Base-by-base conservation (phyloP, 2,329 filamentous ascomycete genomes). In the Neopestalotiopsis rosae region DNA sequence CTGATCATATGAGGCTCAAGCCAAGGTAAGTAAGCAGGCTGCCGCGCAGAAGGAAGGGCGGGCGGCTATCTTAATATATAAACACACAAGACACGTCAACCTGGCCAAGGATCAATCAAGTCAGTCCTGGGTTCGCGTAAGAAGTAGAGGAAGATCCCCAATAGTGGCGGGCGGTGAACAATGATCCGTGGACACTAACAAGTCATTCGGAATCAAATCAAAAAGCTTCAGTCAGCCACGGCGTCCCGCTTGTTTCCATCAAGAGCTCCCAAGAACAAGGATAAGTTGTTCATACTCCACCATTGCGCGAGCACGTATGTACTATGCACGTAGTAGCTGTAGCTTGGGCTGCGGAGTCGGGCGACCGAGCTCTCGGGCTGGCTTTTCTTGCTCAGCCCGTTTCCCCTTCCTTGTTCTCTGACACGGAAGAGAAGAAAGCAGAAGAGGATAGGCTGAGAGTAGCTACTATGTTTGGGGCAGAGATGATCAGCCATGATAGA, bases 1-100 rank as follows among this genome's bases (percentile, higher is more conserved):
- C n/a, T 52, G n/a, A 52, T 52, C 17, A 52, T 52, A 52, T 52
- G 45, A 52, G 45, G 45, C 45, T 52, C 45, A 52, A 52, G 45
- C 45, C 10, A 28, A 52, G n/a, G 17, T 17, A 52, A 52, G 34
- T 17, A 52, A 20, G 17, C n/a, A 52, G n/a, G 45, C 34, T 38
- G 17, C 13, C 45, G n/a, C 17, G 45, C 45, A 52, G n/a, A 17
- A 52, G 45, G n/a, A 20, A 52, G 45, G 45, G 45, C n/a, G 17
- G 17, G 17, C 17, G 24, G 24, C 24, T 28, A 28, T 28, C 24
- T 28, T 17, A 52, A n/a, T 52, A 52, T 52, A 52, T 52, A 52
- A 52, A 52, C 45, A 52, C 45, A 38, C 45, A 52, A 20, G n/a
- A 52, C 45, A 52, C 45, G 45, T 52, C 45, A 52, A 52, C 42